Base-by-base conservation (phyloP, 768 basidiomycete genomes). In the Leccinum rimulosum region DNA sequence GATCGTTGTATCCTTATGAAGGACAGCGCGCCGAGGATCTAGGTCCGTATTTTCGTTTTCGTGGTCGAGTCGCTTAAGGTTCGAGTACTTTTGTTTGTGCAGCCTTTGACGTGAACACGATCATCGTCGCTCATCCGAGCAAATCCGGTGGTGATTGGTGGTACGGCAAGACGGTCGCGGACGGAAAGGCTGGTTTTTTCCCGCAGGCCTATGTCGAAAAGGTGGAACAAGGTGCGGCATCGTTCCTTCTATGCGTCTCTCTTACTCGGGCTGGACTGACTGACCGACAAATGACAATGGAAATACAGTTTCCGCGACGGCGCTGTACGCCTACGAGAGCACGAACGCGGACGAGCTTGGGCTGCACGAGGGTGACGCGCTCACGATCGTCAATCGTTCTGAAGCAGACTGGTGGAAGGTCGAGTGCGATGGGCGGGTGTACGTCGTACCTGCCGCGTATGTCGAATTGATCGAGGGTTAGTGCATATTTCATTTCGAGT, bases 331-430 rank as follows among this genome's bases (percentile, higher is more conserved):
- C 0, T 98, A 98, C 68, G 74, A 78, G 6, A 87, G 85, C 27
- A 72, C 73, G 47, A 88, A 83, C 60, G 67, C 84, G 15, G 95
- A 98, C 64, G 95, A 98, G 70, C 78, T 95, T n/a, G 79, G 91
- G 1, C 92, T 98, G 70, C 75, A 75, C 7, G 93, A 93, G 74
- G 94, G 91, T 59, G 91, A 96, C 57, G 70, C 75, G 35, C 75
- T 98, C 40, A 79, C 79, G 8, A 85, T 99, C 62, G 82, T 98
- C 58, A 97, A 99, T 69, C 83, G 75, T 50, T 82, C 82, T 55
- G 97, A 98, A 64, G 80, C 77, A 54, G 91, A 92, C 66, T 98
- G 97, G 97, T 98, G 93, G 93, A 98, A 95, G 78, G 89, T 88
- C 40, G 95, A 98, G 76, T 83, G 84, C 68, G 85, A 82, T 51